These are phyloP conservation scores for Smallanthus sonchifolius DNA, from an alignment of 129 eudicot genomes.

Conservation along the genomic window DNA sequence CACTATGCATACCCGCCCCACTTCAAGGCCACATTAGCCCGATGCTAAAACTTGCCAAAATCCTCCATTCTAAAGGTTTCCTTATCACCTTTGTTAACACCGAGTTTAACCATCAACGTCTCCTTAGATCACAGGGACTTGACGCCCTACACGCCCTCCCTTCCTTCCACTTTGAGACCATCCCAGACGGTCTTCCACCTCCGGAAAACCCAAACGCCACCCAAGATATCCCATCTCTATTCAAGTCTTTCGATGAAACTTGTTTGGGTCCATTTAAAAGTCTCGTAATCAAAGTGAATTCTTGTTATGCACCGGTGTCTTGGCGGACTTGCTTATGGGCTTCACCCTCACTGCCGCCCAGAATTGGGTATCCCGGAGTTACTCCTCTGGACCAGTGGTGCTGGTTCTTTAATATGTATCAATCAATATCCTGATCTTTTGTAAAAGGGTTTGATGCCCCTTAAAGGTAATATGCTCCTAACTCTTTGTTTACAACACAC, in stretches of 20 bases:
- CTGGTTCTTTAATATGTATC: slow-evolving; percentile 45
- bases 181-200: slow-evolving; percentile 40
- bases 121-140: not conserved
- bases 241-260: slow-evolving; percentile 24
- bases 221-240: slow-evolving; percentile 39
- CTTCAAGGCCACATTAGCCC: not conserved
- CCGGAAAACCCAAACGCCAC: slow-evolving; percentile 28
- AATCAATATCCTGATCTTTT: slow-evolving; percentile 28
- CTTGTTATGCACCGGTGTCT: slow-evolving; percentile 34
- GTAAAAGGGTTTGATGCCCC: slow-evolving; percentile 41
- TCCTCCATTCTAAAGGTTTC: slow-evolving; percentile 35
- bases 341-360: slow-evolving; percentile 48
- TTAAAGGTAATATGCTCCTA: slow-evolving; percentile 37
- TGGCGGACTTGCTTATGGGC: slow-evolving; percentile 49
- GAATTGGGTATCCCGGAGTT: slow-evolving; percentile 47
- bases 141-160: slow-evolving; percentile 11
- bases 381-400: slow-evolving; percentile 56
- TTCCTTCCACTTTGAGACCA: slow-evolving; percentile 26
- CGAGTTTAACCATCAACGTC: slow-evolving; percentile 27
- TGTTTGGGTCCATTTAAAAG: slow-evolving; percentile 34
- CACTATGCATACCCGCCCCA: slow-evolving; percentile 20
- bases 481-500: no score
- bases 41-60: not conserved
- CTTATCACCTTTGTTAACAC: slow-evolving; percentile 30
- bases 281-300: slow-evolving; percentile 32